Conservation (phyloP, 768 basidiomycete species). For the Kwoniella sp. region DNA sequence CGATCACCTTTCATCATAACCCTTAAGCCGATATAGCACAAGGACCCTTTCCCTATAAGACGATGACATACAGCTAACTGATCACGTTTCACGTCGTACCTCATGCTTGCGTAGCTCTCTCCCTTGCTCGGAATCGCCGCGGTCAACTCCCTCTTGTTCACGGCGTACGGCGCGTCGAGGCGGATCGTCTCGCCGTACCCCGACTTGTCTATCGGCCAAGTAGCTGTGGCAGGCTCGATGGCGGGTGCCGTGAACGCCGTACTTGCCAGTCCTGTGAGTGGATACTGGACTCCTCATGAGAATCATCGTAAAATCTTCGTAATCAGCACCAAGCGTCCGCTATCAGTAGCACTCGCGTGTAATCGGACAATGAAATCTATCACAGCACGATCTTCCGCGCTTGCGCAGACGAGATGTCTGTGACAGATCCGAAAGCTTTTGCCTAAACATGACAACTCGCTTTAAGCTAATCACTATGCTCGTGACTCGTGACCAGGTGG, state of each 20-base stretch:
- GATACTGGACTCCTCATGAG: no score
- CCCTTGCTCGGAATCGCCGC: conserved; percentile 91
- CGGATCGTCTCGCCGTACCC: conserved; percentile 87
- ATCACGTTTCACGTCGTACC: not conserved
- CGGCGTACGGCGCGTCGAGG: conserved; percentile 79
- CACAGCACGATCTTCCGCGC: no score
- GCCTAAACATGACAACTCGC: no score
- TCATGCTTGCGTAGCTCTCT: conserved; percentile 61
- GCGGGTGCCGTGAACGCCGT: conserved; percentile 89
- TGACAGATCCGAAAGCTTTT: no score
- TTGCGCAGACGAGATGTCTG: no score
- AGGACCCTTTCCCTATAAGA: no score
- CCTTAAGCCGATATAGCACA: not conserved
- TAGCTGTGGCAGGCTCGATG: conserved; percentile 82
- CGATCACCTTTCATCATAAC: no score
- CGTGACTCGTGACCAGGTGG: conserved; percentile 51
- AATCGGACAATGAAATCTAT: no score
- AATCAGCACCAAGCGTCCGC: no score
- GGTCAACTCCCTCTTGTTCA: conserved; percentile 93
- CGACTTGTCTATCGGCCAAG: conserved; percentile 75
- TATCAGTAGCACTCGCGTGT: no score
- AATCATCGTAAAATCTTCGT: not conserved
- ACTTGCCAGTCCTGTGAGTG: conserved; percentile 81
- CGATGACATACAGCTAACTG: not conserved
- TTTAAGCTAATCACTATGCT: conserved; percentile 46